Evolutionary conservation across 148 eudicot species (phyloP), one percentile per base, ranked within the genome.

Genomic region (Dianthus caryophyllus): DNA sequence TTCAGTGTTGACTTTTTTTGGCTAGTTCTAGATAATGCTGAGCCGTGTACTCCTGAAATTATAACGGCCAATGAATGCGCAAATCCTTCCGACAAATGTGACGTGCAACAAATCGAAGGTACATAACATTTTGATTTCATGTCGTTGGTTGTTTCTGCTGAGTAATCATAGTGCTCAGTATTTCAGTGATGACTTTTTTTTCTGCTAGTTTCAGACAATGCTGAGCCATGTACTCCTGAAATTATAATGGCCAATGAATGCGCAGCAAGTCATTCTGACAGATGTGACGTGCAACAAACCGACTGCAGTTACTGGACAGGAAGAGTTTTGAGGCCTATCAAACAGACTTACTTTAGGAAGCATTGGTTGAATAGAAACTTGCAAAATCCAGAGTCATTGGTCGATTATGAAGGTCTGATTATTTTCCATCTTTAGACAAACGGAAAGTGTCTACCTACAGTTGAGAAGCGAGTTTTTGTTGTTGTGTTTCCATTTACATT

Each of bases 271-370:
- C 39, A 27, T 21, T 14, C 48, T 48, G 38, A 41, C 48, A 38
- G 21, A 10, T 61, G 48, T 20, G 29, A 16, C 2, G 5, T 1
- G 41, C 41, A 30, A 9, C 41, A 31, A 16, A 15, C 16, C 26
- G 52, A 44, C 7, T 12, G 7, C 20, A 18, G 27, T n/a, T 38
- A 43, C 43, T 33, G 18, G 66, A 0, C 52, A 44, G 21, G 16
- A 63, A 63, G 52, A 63, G 20, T 44, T 26, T 16, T 17, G 50
- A 63, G 52, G 31, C 25, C 66, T 16, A 46, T 63, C 66, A 63
- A 31, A 26, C 66, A 24, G 38, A 43, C 52, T 63, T 43, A 43
- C 33, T 63, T 31, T 44, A 43, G 53, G 25, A 63, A 30, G 51
- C 46, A 24, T 10, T 6, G 14, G 18, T 63, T 44, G 30, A 25